phyloP scores from a whole-genome alignment of 1,139 yeast species.

The Geotrichum klebahnii region DNA sequence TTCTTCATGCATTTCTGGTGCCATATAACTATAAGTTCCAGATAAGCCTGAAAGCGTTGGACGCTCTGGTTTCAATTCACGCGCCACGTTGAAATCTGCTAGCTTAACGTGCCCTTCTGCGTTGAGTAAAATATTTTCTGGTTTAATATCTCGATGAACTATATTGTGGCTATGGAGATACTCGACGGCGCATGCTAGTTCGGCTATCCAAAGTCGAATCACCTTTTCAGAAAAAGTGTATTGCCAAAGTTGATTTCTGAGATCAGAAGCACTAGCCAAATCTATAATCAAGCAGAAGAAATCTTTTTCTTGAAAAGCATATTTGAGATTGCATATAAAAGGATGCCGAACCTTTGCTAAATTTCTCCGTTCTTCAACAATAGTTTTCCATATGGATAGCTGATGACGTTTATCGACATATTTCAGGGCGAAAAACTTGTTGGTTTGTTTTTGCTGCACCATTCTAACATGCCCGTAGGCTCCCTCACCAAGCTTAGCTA shows the following conservation, averaged over 20 bases:
- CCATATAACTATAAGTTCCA: constrained; percentile 87
- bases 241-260: constrained; percentile 66
- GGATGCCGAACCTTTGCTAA: constrained; percentile 62
- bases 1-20: constrained; percentile 74
- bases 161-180: constrained; percentile 60
- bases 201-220: constrained; percentile 62
- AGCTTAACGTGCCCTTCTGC: constrained; percentile 67
- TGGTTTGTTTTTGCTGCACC: constrained; percentile 55
- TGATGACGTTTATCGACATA: constrained; percentile 39
- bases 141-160: constrained; percentile 66
- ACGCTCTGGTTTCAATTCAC: constrained; percentile 31
- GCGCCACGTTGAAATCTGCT: constrained; percentile 62
- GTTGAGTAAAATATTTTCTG: constrained; percentile 63
- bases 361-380: constrained; percentile 56
- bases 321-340: constrained; percentile 72
- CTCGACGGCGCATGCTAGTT: constrained; percentile 62
- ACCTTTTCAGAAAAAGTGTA: constrained; percentile 55
- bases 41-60: constrained; percentile 54
- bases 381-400: constrained; percentile 32
- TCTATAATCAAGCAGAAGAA: constrained; percentile 71
- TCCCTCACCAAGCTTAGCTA: constrained; percentile 28
- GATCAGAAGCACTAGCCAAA: constrained; percentile 82
- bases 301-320: constrained; percentile 74
- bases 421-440: constrained; percentile 66
- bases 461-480: constrained; percentile 66